Evolutionary conservation across 306 rosid species (phyloP).

Genomic region (Gynostemma pentaphyllum): DNA sequence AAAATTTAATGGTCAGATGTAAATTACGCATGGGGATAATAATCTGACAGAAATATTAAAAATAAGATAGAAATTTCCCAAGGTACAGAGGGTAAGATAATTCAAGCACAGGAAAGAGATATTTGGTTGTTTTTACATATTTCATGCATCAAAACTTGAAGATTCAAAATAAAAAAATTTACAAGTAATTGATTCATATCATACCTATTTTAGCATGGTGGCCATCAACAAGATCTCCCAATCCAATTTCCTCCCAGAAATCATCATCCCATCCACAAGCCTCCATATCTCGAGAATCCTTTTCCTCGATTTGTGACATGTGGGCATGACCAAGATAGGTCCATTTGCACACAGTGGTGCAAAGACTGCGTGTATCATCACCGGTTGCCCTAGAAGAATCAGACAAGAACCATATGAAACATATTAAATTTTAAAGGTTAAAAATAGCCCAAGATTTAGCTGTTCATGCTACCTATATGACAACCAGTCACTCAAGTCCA

Average conservation of each 20-base stretch:
- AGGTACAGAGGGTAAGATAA: neutral
- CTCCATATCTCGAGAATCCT: conserved; percentile 73
- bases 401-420: neutral
- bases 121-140: neutral
- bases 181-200: conserved; percentile 17
- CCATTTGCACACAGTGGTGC: conserved; percentile 98
- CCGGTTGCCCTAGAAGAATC: conserved; percentile 67
- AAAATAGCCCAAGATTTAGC: neutral
- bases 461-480: conserved; percentile 62
- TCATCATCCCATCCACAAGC: conserved; percentile 99
- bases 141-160: conserved; percentile 11
- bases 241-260: conserved; percentile 97
- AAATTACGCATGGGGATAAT: neutral
- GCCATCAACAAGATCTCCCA: conserved; percentile 87
- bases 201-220: conserved; percentile 97
- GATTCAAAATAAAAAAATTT: neutral
- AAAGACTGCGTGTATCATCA: conserved; percentile 93
- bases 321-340: conserved; percentile 98
- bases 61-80: neutral
- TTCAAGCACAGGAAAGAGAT: neutral
- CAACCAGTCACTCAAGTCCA: conserved; percentile 99
- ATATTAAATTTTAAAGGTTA: conserved; percentile 2
- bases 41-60: neutral
- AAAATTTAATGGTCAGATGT: neutral
- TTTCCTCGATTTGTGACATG: conserved; percentile 59